Evolutionary conservation across 2,329 filamentous ascomycete species (phyloP), one percentile per base, ranked within the genome.

Genomic region (Akanthomyces dipterigenus): DNA sequence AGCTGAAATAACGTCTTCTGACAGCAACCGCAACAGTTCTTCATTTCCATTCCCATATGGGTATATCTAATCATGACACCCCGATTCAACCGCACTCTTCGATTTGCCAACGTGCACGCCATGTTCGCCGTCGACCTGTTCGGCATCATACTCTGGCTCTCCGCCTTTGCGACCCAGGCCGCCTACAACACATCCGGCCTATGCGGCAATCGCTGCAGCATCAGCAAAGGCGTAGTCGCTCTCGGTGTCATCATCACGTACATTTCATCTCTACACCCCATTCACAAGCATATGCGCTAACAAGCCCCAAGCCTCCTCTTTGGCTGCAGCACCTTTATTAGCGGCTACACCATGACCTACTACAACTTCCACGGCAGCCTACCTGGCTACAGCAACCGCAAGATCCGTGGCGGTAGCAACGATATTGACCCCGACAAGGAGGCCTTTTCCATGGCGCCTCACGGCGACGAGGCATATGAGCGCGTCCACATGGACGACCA

Each of bases 391-490:
- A 83, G 85, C 67, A 77, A 76, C 65, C 76, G 70, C 68, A 71
- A 76, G 68, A 67, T 78, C 58, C 73, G 77, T 55, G 70, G 70
- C 63, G 70, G 70, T 63, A 66, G 63, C 63, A 73, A 77, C 66
- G 82, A 83, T 74, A 87, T 87, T 66, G 86, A 88, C 70, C 86
- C 86, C 0, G 85, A 88, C 72, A 88, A 88, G 76, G 85, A 85
- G 31, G 85, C 85, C 63, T 88, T 88, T 74, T 87, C 84, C 61
- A 86, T 85, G 72, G 83, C 83, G 16, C 83, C 84, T n/a, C 82
- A 86, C 68, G 84, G 85, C 67, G 85, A 88, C 65, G 85, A 88
- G 68, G 80, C 82, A 48, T 88, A 88, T 68, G 82, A 85, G 55
- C 83, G 82, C 16, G 80, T 88, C 64, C 79, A 85, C 71, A 77